Percentiles rank a stretch among this genome's conserved stretches.
Evolutionary conservation across 257 asterid genomes (phyloP).

Genomic region (Gentiana straminea): DNA sequence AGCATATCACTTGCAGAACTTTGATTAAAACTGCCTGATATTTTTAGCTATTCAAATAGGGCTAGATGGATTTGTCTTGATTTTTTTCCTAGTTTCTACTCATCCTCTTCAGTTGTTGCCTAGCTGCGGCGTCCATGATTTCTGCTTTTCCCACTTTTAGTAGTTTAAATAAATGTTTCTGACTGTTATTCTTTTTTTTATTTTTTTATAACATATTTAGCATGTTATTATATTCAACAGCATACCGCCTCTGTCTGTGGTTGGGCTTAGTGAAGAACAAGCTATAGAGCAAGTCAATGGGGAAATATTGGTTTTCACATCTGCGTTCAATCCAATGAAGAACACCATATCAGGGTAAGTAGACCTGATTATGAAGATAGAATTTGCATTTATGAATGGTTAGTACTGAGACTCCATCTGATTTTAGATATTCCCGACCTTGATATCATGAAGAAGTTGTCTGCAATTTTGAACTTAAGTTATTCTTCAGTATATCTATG

Average conservation of each 20-base stretch:
- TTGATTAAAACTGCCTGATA: too few species aligned
- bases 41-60: too few species aligned
- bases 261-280: slow-evolving; percentile 83
- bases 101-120: too few species aligned
- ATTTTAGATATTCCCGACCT: too few species aligned
- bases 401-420: too few species aligned
- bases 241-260: slow-evolving; percentile 93
- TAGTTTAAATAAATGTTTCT: background rate
- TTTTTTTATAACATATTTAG: slow-evolving; percentile 2
- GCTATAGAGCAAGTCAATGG: slow-evolving; percentile 75
- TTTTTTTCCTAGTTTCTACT: too few species aligned
- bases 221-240: slow-evolving; percentile 38
- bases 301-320: slow-evolving; percentile 66
- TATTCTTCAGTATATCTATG: too few species aligned
- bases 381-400: too few species aligned
- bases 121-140: background rate
- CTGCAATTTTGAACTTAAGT: too few species aligned
- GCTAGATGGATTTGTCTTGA: too few species aligned
- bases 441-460: too few species aligned
- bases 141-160: background rate
- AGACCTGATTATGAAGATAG: background rate
- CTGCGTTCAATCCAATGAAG: slow-evolving; percentile 95
- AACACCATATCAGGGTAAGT: slow-evolving; percentile 90
- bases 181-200: background rate
- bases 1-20: too few species aligned